Percentiles rank a stretch among this genome's conserved stretches.
phyloP scores from a whole-genome alignment of 2,329 filamentous ascomycete species.

The Leptographium procerum region DNA sequence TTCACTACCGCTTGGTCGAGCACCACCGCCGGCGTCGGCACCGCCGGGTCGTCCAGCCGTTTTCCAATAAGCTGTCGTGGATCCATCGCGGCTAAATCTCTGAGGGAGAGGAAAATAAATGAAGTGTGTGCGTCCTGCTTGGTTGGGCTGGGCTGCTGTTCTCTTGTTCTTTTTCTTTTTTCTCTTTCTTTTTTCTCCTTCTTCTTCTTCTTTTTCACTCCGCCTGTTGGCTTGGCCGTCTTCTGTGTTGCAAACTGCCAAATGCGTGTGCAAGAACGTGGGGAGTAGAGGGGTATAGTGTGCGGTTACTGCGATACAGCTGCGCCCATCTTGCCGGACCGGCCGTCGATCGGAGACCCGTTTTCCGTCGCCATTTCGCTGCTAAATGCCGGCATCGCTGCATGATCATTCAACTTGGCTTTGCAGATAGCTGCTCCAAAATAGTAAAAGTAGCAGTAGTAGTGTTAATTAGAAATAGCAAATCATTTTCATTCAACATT shows the following conservation, averaged over 20 bases:
- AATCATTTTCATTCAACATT: no score
- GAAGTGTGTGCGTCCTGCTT: background rate
- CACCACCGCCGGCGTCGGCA: conserved; percentile 56
- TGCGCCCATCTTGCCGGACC: background rate
- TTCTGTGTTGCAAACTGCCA: no score
- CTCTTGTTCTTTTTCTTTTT: background rate
- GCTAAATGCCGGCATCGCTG: background rate
- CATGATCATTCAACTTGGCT: background rate
- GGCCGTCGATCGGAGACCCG: background rate
- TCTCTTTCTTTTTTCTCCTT: background rate
- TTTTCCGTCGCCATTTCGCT: background rate
- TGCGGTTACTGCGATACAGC: background rate
- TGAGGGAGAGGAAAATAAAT: background rate
- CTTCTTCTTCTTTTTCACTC: background rate
- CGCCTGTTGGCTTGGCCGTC: no score
- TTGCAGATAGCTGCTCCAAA: no score
- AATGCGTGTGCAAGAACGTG: no score
- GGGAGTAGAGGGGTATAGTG: background rate
- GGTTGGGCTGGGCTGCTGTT: background rate
- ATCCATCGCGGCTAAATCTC: background rate
- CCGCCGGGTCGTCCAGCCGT: conserved; percentile 33
- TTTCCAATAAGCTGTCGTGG: conserved; percentile 41
- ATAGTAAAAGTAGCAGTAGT: background rate
- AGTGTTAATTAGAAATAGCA: no score
- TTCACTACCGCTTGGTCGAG: conserved; percentile 56